Percentiles rank a stretch among this genome's conserved stretches.
phyloP scores from a whole-genome alignment of 352 stramenopile species.

The Phytopythium ostracodes region DNA sequence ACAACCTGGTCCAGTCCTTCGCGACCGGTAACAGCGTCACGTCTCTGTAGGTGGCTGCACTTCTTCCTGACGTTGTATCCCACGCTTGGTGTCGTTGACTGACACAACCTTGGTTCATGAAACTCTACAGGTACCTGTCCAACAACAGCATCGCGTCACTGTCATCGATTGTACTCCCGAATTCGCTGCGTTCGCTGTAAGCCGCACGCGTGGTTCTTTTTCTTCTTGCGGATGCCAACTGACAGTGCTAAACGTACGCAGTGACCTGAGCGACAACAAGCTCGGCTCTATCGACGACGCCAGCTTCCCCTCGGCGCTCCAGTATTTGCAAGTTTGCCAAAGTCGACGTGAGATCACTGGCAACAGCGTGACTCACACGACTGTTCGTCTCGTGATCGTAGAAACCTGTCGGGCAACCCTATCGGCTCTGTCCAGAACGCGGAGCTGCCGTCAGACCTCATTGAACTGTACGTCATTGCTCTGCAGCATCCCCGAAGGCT shows the following conservation, averaged over 20 bases:
- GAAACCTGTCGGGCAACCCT: conserved; percentile 32
- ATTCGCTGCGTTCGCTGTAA: conserved; percentile 21
- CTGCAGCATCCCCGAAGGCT: neutral
- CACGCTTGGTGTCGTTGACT: neutral
- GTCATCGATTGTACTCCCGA: conserved; percentile 17
- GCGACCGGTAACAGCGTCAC: conserved; percentile 14
- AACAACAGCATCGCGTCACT: conserved; percentile 32
- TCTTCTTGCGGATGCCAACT: neutral
- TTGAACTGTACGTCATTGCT: conserved; percentile 22
- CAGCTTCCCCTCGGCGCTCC: conserved; percentile 20
- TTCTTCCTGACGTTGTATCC: neutral
- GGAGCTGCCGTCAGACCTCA: conserved; percentile 19
- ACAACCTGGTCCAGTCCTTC: conserved; percentile 23
- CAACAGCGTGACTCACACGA: neutral
- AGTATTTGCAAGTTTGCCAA: conserved; percentile 21
- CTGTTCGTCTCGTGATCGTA: neutral
- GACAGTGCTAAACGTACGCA: conserved; percentile 2
- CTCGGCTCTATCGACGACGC: conserved; percentile 18
- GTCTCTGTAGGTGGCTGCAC: conserved; percentile 12
- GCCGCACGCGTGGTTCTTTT: neutral
- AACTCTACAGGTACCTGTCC: conserved; percentile 14
- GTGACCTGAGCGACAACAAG: conserved; percentile 32
- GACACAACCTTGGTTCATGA: neutral
- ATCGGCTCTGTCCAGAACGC: conserved; percentile 24
- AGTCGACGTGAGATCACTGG: neutral